A percentile compares a stretch with the other conserved stretches of the same genome.
These are phyloP conservation scores for Chalciporus sphaerocephalus DNA, from an alignment of 768 basidiomycete species.

Conservation along the genomic window DNA sequence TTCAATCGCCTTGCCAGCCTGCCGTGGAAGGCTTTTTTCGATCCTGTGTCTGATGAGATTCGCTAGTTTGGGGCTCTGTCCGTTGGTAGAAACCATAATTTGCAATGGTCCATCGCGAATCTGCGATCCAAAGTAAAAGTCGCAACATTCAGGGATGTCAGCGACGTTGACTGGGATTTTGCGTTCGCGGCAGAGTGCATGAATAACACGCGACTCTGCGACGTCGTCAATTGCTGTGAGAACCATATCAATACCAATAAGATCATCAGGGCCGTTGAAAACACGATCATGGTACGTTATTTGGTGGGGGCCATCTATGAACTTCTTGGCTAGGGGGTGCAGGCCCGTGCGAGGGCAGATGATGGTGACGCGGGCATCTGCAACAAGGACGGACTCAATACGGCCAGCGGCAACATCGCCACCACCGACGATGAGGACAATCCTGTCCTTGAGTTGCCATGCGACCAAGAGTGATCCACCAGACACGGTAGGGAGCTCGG, in stretches of 20 bases:
- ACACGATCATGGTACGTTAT: slow-evolving; percentile 70
- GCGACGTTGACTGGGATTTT: slow-evolving; percentile 92
- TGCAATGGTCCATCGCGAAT: slow-evolving; percentile 88
- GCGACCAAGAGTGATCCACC: slow-evolving; percentile 85
- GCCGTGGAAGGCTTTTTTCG: slow-evolving; percentile 60
- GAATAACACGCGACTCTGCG: slow-evolving; percentile 67
- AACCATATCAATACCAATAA: slow-evolving; percentile 75
- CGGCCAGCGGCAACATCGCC: slow-evolving; percentile 89
- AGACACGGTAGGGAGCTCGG: slow-evolving; percentile 21
- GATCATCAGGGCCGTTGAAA: slow-evolving; percentile 62
- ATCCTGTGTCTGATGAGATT: slow-evolving; percentile 72
- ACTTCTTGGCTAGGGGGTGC: slow-evolving; percentile 50
- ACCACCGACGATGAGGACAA: slow-evolving; percentile 89
- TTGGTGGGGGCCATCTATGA: slow-evolving; percentile 42
- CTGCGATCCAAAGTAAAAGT: slow-evolving; percentile 97
- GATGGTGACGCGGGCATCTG: slow-evolving; percentile 75
- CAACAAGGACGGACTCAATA: slow-evolving; percentile 76
- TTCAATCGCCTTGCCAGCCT: slow-evolving; percentile 73
- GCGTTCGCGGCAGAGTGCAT: slow-evolving; percentile 56
- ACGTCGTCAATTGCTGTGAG: slow-evolving; percentile 91
- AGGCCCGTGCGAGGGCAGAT: slow-evolving; percentile 69
- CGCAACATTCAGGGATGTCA: slow-evolving; percentile 92
- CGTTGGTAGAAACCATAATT: slow-evolving; percentile 94
- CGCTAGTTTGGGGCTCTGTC: slow-evolving; percentile 87
- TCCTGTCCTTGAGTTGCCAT: slow-evolving; percentile 84